phyloP scores from a whole-genome alignment of 441 rosid genomes.

The Croton setiger region DNA sequence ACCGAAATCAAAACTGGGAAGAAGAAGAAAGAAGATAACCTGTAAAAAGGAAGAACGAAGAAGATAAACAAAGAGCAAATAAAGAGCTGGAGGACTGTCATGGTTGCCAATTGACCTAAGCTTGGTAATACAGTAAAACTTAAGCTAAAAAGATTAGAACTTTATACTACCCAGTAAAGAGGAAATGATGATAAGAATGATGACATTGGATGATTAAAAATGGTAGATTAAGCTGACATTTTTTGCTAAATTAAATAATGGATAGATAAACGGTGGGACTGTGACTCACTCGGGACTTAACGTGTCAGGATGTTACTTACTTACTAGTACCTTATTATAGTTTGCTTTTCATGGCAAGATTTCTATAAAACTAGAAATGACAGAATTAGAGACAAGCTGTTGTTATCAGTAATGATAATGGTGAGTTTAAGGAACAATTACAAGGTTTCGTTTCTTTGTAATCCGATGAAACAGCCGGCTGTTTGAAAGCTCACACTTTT shows the following conservation, averaged over 20 bases:
- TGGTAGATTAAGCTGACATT: neutral
- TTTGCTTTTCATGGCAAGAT: neutral
- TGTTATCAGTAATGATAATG: too few relatives aligned
- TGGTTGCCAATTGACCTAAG: constrained; percentile 3
- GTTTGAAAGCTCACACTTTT: too few relatives aligned
- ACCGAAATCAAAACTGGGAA: neutral
- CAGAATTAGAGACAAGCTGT: too few relatives aligned
- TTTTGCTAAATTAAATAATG: constrained; percentile 2
- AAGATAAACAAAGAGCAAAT: constrained; percentile 23
- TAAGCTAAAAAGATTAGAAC: neutral
- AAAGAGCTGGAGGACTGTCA: constrained; percentile 23
- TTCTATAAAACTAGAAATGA: neutral
- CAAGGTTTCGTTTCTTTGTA: too few relatives aligned
- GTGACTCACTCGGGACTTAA: neutral
- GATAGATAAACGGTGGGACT: too few relatives aligned
- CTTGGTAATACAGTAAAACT: neutral
- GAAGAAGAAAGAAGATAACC: constrained; percentile 24
- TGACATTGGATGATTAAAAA: neutral
- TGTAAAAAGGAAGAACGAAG: constrained; percentile 25
- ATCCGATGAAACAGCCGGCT: too few relatives aligned
- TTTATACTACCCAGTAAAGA: neutral
- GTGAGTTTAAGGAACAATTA: too few relatives aligned
- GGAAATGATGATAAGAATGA: neutral
- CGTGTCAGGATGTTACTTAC: neutral
- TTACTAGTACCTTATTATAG: neutral